A percentile compares a stretch with the other conserved stretches of the same genome.
These are phyloP conservation scores for Mycena galopus DNA, from an alignment of 768 basidiomycete species.

Conservation along the genomic window DNA sequence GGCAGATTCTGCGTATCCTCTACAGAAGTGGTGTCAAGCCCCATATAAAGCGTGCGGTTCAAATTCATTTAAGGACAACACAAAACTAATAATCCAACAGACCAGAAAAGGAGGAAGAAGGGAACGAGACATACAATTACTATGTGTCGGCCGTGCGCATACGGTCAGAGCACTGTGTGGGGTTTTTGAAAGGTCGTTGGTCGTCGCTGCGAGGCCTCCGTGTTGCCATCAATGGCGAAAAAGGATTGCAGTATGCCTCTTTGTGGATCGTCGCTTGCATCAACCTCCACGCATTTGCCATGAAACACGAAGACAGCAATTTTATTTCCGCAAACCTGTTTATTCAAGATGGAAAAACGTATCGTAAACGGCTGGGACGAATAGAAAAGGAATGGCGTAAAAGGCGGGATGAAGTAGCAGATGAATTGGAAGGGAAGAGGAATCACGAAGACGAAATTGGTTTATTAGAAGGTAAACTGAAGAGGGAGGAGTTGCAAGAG, in stretches of 20 bases:
- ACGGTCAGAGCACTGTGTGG: constrained; percentile 46
- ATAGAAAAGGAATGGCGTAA: neutral
- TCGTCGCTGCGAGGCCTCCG: constrained; percentile 42
- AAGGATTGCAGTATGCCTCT: constrained; percentile 35
- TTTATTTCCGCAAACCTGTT: neutral
- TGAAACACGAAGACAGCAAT: constrained; percentile 12
- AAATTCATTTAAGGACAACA: neutral
- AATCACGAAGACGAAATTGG: neutral
- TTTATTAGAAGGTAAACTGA: neutral
- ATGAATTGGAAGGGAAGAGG: neutral
- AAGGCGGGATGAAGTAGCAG: neutral
- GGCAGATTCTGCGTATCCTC: constrained; percentile 49
- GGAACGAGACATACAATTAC: constrained; percentile 37
- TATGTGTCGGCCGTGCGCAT: constrained; percentile 44
- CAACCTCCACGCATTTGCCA: constrained; percentile 47
- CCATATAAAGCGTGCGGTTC: constrained; percentile 42
- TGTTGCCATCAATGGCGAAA: constrained; percentile 39
- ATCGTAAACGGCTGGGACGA: neutral
- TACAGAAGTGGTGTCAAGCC: constrained; percentile 38
- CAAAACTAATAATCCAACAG: neutral
- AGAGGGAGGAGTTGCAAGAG: neutral
- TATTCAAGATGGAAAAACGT: neutral
- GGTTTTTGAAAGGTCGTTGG: constrained; percentile 47
- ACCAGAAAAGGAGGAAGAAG: neutral
- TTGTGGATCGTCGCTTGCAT: constrained; percentile 49